phyloP scores from a whole-genome alignment of 2,329 filamentous ascomycete genomes.

The Falciphora oryzae region DNA sequence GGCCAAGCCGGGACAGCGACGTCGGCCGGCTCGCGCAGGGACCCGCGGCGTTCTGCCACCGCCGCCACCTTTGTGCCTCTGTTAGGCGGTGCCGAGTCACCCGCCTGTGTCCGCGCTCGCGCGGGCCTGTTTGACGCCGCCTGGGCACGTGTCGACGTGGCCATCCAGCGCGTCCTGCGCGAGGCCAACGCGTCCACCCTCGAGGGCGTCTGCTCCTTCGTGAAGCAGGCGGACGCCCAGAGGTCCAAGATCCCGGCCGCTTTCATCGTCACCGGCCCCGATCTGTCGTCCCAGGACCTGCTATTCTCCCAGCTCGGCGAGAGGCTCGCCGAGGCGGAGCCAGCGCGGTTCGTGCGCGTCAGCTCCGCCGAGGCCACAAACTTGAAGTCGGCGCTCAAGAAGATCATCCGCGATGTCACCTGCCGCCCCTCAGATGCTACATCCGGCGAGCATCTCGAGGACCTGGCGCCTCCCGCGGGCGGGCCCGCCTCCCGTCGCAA shows the following conservation, averaged over 20 bases:
- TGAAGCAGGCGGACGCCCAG: constrained; percentile 31
- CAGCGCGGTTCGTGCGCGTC: constrained; percentile 58
- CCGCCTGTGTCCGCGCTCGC: constrained; percentile 44
- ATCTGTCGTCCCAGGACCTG: constrained; percentile 67
- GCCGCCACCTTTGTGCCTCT: constrained; percentile 41
- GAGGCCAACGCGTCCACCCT: constrained; percentile 57
- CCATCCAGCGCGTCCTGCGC: constrained; percentile 56
- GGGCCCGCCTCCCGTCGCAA: constrained; percentile 36
- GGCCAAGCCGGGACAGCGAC: constrained; percentile 4
- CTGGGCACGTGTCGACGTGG: constrained; percentile 59
- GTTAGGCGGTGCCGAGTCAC: constrained; percentile 47
- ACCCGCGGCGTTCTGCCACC: constrained; percentile 13
- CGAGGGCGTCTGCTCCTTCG: constrained; percentile 51
- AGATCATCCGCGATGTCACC: constrained; percentile 58
- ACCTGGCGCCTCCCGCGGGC: not conserved
- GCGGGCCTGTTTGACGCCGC: constrained; percentile 53
- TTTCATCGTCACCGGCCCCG: constrained; percentile 72
- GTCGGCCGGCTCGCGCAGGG: not conserved
- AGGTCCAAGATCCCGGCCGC: constrained; percentile 56
- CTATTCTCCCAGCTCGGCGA: constrained; percentile 62
- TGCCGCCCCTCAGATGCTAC: constrained; percentile 34
- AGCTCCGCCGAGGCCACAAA: constrained; percentile 68
- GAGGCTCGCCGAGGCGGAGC: constrained; percentile 37
- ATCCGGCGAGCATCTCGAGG: constrained; percentile 21
- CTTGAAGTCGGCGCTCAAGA: constrained; percentile 66